Base-by-base conservation (phyloP, 139 green algal species). In the Limnomonas spitsbergensis region DNA sequence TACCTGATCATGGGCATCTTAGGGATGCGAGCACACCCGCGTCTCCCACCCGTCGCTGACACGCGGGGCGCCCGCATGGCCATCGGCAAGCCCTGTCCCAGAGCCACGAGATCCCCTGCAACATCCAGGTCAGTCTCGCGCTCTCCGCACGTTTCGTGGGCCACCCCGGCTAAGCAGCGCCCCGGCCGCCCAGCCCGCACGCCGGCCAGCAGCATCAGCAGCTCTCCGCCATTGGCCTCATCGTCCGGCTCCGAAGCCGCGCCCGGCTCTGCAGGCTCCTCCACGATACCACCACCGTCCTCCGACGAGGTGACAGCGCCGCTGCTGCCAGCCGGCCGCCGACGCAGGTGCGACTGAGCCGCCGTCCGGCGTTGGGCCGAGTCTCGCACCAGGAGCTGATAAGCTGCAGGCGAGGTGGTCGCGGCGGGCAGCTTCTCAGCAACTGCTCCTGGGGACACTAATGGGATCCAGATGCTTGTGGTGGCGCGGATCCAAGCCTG, bases 1-100 rank as follows among this genome's bases (percentile, higher is more conserved):
- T 76, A 31, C 75, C 83, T 80, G 14, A 93, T 87, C 89, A 94
- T 94, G 9, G 89, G 89, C 69, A 93, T 81, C 77, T 91, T 92
- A 37, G 88, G 88, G 37, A 92, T 84, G 39, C 6, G 54, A 38
- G 14, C n/a, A 40, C 78, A 66, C 38, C 31, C 53, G 61, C 42
- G 73, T 52, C 53, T 67, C 71, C 66, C 34, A 27, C 66, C 4
- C 38, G 2, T 54, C 35, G 67, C 39, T 78, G 37, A n/a, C n/a
- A n/a, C n/a, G n/a, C n/a, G n/a, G n/a, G n/a, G n/a, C n/a, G n/a
- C n/a, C n/a, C n/a, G n/a, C n/a, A n/a, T n/a, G n/a, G n/a, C n/a
- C n/a, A n/a, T n/a, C n/a, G n/a, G n/a, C n/a, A n/a, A n/a, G n/a
- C n/a, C n/a, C n/a, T n/a, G n/a, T n/a, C 47, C 14, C 20, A 61